phyloP scores from a whole-genome alignment of 2,329 filamentous ascomycete genomes.

The Chaetoscypha palmicola region DNA sequence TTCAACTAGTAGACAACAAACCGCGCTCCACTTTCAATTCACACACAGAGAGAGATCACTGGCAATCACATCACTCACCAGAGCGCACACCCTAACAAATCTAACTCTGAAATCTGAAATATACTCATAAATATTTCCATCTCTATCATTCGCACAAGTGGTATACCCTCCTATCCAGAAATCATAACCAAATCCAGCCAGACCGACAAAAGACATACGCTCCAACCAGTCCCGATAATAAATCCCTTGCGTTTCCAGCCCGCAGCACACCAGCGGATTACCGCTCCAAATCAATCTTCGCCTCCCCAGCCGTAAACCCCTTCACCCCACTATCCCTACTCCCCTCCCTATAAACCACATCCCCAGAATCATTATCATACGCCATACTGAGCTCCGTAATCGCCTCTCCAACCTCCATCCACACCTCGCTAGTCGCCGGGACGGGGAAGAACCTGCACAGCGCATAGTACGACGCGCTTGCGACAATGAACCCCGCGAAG shows the following conservation, averaged over 20 bases:
- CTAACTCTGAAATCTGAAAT: no score
- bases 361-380: slow-evolving; percentile 15
- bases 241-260: background rate
- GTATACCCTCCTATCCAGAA: background rate
- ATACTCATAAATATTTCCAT: no score
- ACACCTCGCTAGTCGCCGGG: slow-evolving; percentile 64
- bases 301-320: slow-evolving; percentile 10
- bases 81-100: no score
- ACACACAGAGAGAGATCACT: no score
- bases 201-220: no score
- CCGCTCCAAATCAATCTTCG: slow-evolving; percentile 14
- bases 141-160: no score
- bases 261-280: background rate
- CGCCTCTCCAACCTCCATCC: slow-evolving; percentile 69
- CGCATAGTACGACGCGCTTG: slow-evolving; percentile 57
- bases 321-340: slow-evolving; percentile 8
- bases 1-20: no score
- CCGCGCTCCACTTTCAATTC: no score
- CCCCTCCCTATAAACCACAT: slow-evolving; percentile 18
- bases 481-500: slow-evolving; percentile 74
- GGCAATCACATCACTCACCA: no score
- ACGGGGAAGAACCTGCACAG: slow-evolving; percentile 66
- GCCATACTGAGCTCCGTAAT: slow-evolving; percentile 40
- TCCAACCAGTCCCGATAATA: background rate
- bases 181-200: background rate